Evolutionary conservation across 306 rosid genomes (phyloP).

Genomic region (Elaeagnus macrophylla): DNA sequence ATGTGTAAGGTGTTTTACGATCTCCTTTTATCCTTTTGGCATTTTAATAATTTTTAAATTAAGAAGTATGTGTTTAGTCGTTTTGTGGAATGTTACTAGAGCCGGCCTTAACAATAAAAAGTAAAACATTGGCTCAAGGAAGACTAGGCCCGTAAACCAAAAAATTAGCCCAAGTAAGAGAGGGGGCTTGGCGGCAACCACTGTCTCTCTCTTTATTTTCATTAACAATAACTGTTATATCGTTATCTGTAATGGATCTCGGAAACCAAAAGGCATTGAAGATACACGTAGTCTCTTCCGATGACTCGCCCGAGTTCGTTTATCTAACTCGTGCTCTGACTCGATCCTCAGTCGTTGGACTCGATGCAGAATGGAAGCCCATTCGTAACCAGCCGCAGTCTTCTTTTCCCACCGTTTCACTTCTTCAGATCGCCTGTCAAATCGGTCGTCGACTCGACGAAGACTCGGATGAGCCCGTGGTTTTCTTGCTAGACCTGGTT

Average conservation of each 20-base stretch:
- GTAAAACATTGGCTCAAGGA: no score
- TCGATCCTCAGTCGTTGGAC: slow-evolving; percentile 56
- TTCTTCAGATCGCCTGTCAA: slow-evolving; percentile 79
- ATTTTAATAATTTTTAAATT: no score
- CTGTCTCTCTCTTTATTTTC: no score
- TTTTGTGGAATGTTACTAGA: no score
- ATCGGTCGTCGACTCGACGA: slow-evolving; percentile 18
- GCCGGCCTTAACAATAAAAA: no score
- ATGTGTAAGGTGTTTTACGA: no score
- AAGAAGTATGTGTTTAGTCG: no score
- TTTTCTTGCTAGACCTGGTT: slow-evolving; percentile 59
- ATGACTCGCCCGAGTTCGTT: slow-evolving; percentile 61
- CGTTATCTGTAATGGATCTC: slow-evolving; percentile 31
- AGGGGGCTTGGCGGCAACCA: no score
- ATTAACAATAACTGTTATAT: background rate
- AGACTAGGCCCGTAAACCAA: no score
- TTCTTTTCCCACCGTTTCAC: slow-evolving; percentile 53
- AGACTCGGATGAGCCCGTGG: slow-evolving; percentile 32
- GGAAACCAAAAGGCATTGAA: slow-evolving; percentile 21
- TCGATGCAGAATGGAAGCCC: slow-evolving; percentile 95
- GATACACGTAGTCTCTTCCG: slow-evolving; percentile 42
- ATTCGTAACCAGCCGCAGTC: slow-evolving; percentile 29
- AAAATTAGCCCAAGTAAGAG: no score
- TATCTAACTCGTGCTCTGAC: slow-evolving; percentile 32
- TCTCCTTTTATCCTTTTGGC: no score